Conservation (phyloP, 768 basidiomycete genomes). For the Lactarius psammicola region DNA sequence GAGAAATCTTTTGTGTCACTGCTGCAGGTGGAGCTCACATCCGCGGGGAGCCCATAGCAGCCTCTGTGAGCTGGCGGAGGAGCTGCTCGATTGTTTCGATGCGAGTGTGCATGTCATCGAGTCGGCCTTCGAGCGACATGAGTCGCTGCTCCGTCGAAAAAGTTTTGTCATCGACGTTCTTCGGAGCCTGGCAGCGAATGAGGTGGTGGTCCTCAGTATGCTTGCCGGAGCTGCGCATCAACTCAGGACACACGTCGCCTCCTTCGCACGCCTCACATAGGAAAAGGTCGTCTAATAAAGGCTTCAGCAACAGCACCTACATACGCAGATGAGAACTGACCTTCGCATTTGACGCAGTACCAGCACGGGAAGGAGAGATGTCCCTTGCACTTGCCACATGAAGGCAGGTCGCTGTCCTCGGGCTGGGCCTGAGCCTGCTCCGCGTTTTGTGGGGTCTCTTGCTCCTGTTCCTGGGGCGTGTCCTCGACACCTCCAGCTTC, state of each 20-base stretch:
- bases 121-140: slow-evolving; percentile 1
- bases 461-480: neutral
- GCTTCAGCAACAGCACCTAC: neutral
- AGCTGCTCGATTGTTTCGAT: slow-evolving; percentile 6
- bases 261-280: slow-evolving; percentile 29
- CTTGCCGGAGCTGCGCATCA: slow-evolving; percentile 9
- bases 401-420: slow-evolving; percentile 28
- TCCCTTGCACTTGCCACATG: slow-evolving; percentile 31
- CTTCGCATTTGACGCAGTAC: slow-evolving; percentile 10
- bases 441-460: neutral
- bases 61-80: neutral
- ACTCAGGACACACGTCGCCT: slow-evolving; percentile 1
- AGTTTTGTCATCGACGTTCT: neutral
- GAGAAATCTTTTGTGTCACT: neutral
- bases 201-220: slow-evolving; percentile 17
- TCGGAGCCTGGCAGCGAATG: slow-evolving; percentile 16
- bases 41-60: neutral
- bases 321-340: neutral
- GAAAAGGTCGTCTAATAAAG: slow-evolving; percentile 7
- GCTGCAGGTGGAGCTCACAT: neutral
- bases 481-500: neutral
- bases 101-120: slow-evolving; percentile 4
- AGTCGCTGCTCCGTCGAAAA: slow-evolving; percentile 7
- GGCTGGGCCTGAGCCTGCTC: slow-evolving; percentile 5
- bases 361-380: slow-evolving; percentile 9